phyloP scores from a whole-genome alignment of 2,329 filamentous ascomycete species.

The Xylaria sp. region DNA sequence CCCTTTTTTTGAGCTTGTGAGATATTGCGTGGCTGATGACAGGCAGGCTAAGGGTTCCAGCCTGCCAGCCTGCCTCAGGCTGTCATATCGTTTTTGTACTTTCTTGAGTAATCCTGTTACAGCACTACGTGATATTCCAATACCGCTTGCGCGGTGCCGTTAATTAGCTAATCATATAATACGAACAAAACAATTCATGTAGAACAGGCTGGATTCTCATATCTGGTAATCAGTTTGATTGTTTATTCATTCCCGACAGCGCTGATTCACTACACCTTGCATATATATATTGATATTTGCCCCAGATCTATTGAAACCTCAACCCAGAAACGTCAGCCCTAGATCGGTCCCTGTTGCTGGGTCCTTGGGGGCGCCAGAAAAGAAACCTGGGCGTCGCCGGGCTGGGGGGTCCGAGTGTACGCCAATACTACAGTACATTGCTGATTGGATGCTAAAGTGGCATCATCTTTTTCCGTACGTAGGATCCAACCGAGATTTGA shows the following conservation, averaged over 20 bases:
- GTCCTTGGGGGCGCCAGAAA: not conserved
- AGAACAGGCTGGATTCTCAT: no score
- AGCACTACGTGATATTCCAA: not conserved
- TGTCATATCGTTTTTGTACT: not conserved
- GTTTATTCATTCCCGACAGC: no score
- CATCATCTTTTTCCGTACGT: not conserved
- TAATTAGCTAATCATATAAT: not conserved
- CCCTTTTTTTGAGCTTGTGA: not conserved
- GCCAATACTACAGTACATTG: not conserved
- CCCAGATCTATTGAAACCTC: conserved; percentile 1
- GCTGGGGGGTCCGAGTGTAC: not conserved
- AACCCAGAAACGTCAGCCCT: not conserved
- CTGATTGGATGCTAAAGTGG: not conserved
- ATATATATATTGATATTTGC: not conserved
- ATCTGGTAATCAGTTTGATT: no score
- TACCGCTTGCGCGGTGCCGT: not conserved
- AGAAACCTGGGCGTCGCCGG: not conserved
- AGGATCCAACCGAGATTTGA: conserved; percentile 2
- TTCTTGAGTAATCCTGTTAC: not conserved
- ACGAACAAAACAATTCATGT: not conserved
- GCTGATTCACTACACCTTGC: not conserved
- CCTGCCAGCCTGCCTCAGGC: not conserved
- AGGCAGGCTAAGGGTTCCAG: not conserved
- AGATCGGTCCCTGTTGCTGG: conserved; percentile 1
- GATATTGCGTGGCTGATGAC: not conserved